Percentiles rank a stretch among this genome's conserved stretches.
Evolutionary conservation across 1,284 basidiomycete species (phyloP).

Genomic region (Ceratobasidium sp.): DNA sequence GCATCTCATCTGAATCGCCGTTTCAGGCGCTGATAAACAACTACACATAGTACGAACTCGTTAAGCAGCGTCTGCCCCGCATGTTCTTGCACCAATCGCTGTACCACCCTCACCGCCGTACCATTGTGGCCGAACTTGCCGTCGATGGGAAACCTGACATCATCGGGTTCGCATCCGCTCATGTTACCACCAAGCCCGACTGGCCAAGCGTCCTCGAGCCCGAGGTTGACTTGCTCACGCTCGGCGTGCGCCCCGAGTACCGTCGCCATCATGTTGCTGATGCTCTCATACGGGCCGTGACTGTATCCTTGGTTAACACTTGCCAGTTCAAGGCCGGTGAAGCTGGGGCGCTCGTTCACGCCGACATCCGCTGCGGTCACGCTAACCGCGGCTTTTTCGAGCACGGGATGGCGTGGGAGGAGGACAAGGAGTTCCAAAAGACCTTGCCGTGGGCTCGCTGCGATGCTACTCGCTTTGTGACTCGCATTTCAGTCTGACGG

Average conservation of each 20-base stretch:
- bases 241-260: conserved; percentile 32
- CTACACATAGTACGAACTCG: conserved; percentile 18
- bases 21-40: conserved; percentile 7
- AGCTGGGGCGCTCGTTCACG: conserved; percentile 19
- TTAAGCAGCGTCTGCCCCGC: conserved; percentile 17
- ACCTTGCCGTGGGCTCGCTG: conserved; percentile 30
- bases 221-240: conserved; percentile 30
- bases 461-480: conserved; percentile 36
- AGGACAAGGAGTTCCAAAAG: conserved; percentile 40
- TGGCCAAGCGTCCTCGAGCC: conserved; percentile 27
- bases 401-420: conserved; percentile 25
- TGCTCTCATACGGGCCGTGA: conserved; percentile 25
- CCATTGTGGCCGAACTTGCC: conserved; percentile 13
- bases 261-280: conserved; percentile 26
- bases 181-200: conserved; percentile 29
- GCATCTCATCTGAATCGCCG: background rate
- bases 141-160: background rate
- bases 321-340: conserved; percentile 31
- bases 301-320: conserved; percentile 16
- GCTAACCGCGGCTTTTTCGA: conserved; percentile 34
- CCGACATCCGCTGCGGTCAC: conserved; percentile 28
- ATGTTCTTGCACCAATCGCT: conserved; percentile 37
- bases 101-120: conserved; percentile 33
- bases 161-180: conserved; percentile 25
- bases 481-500: conserved; percentile 8